A percentile compares a stretch with the other conserved stretches of the same genome.
These are phyloP conservation scores for Penicillium hordei DNA, from an alignment of 2,329 filamentous ascomycete genomes.

Conservation along the genomic window DNA sequence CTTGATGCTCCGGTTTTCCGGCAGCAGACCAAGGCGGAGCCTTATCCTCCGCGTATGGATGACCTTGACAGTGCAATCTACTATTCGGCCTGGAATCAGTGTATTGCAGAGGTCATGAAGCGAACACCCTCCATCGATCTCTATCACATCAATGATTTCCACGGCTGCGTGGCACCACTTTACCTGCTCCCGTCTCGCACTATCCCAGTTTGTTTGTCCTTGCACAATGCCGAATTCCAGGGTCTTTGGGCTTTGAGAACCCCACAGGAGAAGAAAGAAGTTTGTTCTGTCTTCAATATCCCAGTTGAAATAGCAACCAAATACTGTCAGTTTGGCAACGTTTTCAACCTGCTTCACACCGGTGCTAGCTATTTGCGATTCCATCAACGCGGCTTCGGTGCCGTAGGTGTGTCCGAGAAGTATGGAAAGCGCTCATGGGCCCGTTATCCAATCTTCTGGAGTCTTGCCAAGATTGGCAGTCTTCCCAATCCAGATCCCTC, in stretches of 20 bases:
- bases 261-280: slow-evolving; percentile 60
- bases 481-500: slow-evolving; percentile 66
- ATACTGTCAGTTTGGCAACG: slow-evolving; percentile 60
- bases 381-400: slow-evolving; percentile 66
- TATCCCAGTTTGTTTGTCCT: slow-evolving; percentile 61
- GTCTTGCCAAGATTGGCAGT: slow-evolving; percentile 61
- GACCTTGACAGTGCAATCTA: slow-evolving; percentile 67
- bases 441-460: slow-evolving; percentile 69
- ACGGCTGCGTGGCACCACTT: slow-evolving; percentile 62
- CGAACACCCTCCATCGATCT: slow-evolving; percentile 61
- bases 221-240: slow-evolving; percentile 71
- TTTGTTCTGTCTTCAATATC: slow-evolving; percentile 65
- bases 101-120: slow-evolving; percentile 63
- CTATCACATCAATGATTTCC: slow-evolving; percentile 68
- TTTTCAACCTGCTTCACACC: slow-evolving; percentile 67
- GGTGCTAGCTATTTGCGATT: slow-evolving; percentile 65
- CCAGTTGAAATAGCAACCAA: slow-evolving; percentile 3
- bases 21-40: slow-evolving; percentile 62
- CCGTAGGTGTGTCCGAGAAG: slow-evolving; percentile 68
- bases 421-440: slow-evolving; percentile 67
- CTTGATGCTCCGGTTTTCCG: slow-evolving; percentile 68
- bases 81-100: slow-evolving; percentile 70
- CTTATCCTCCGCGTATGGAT: slow-evolving; percentile 68
- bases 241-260: slow-evolving; percentile 68
- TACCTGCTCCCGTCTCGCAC: slow-evolving; percentile 61